phyloP scores from a whole-genome alignment of 2,329 filamentous ascomycete genomes.

The Fusarium longipes region DNA sequence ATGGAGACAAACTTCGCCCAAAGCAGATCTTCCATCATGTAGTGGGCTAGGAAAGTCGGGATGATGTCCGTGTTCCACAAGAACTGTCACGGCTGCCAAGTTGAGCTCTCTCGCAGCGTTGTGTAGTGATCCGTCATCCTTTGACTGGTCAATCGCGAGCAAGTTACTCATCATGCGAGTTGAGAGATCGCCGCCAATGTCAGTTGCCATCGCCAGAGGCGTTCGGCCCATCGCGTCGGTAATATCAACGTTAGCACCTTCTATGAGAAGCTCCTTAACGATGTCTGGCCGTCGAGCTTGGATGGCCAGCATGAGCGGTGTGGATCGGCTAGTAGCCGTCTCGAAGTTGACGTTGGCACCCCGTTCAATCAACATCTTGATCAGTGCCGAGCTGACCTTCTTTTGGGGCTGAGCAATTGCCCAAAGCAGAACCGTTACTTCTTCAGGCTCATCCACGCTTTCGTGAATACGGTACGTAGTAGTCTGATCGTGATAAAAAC shows the following conservation, averaged over 20 bases:
- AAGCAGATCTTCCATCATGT: slow-evolving; percentile 70
- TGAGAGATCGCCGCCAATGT: slow-evolving; percentile 63
- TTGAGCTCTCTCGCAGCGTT: slow-evolving; percentile 71
- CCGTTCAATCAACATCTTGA: slow-evolving; percentile 65
- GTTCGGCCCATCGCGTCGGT: slow-evolving; percentile 68
- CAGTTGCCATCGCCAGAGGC: slow-evolving; percentile 69
- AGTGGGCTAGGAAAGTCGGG: slow-evolving; percentile 72
- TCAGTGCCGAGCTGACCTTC: slow-evolving; percentile 67
- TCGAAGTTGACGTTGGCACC: slow-evolving; percentile 68
- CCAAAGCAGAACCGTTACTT: slow-evolving; percentile 69
- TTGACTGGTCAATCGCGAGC: slow-evolving; percentile 65
- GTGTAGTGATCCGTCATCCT: slow-evolving; percentile 74
- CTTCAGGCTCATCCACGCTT: slow-evolving; percentile 63
- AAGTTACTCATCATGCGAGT: slow-evolving; percentile 66
- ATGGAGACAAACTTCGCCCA: slow-evolving; percentile 72
- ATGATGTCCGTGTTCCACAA: slow-evolving; percentile 70
- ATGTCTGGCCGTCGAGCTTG: slow-evolving; percentile 66
- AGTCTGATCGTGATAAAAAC: slow-evolving; percentile 69
- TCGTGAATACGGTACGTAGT: slow-evolving; percentile 57
- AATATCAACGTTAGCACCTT: slow-evolving; percentile 69
- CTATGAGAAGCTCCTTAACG: slow-evolving; percentile 65
- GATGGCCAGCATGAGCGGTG: slow-evolving; percentile 70
- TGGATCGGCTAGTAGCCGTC: slow-evolving; percentile 62
- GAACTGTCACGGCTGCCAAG: slow-evolving; percentile 63
- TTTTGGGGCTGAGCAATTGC: slow-evolving; percentile 72